These are phyloP conservation scores for Podaxis pistillaris DNA, from an alignment of 768 basidiomycete species.

Conservation along the genomic window DNA sequence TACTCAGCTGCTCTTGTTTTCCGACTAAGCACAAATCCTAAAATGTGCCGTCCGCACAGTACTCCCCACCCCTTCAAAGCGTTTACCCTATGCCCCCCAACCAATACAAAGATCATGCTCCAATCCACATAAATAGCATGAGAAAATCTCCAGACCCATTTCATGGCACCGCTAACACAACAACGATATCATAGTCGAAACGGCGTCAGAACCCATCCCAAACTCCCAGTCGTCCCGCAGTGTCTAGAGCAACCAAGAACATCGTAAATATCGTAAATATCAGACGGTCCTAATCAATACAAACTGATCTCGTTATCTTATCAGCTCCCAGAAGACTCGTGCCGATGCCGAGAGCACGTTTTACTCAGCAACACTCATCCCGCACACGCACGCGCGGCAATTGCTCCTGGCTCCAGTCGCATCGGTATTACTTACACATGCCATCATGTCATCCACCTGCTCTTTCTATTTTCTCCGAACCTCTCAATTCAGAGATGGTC, in stretches of 20 bases:
- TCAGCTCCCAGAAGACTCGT: neutral
- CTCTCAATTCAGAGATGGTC: conserved; percentile 15
- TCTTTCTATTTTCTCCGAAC: conserved; percentile 1
- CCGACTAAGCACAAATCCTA: too few relatives aligned
- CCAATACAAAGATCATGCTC: too few relatives aligned
- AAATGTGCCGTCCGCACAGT: too few relatives aligned
- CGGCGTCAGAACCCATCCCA: neutral
- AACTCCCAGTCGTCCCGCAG: neutral
- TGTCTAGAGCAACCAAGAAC: neutral
- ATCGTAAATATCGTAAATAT: neutral
- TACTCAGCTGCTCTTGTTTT: too few relatives aligned
- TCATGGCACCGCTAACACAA: neutral
- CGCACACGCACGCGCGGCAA: neutral
- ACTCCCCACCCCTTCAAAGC: too few relatives aligned
- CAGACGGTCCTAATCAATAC: too few relatives aligned
- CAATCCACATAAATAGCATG: neutral
- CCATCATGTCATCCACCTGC: neutral
- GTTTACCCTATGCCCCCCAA: too few relatives aligned
- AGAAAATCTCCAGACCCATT: neutral
- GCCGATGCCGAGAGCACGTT: neutral
- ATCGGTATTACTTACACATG: conserved; percentile 1
- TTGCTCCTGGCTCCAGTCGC: neutral
- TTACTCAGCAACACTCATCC: neutral
- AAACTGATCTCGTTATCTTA: neutral
- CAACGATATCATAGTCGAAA: too few relatives aligned